A percentile compares a stretch with the other conserved stretches of the same genome.
Evolutionary conservation across 768 basidiomycete species (phyloP).

Genomic region (Xerocomellus intermedius): DNA sequence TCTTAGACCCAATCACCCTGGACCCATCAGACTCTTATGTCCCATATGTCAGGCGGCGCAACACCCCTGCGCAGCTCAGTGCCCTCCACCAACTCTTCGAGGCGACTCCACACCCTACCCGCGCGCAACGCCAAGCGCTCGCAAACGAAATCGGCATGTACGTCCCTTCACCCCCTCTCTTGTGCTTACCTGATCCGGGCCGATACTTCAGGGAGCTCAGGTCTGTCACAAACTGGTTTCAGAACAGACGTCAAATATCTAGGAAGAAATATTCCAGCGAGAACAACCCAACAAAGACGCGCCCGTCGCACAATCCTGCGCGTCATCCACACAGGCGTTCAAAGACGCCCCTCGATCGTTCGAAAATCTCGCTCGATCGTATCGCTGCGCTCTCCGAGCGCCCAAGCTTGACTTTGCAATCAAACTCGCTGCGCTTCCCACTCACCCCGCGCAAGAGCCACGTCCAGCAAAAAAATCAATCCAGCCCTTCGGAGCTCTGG

Average conservation of each 20-base stretch:
- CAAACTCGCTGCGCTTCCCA: conserved; percentile 9
- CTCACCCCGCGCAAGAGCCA: conserved; percentile 31
- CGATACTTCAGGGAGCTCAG: conserved; percentile 52
- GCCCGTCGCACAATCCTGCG: conserved; percentile 1
- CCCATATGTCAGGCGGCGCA: conserved; percentile 32
- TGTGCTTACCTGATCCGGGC: conserved; percentile 5
- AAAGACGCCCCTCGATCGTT: conserved; percentile 21
- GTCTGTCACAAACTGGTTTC: conserved; percentile 79
- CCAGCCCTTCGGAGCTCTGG: conserved; percentile 28
- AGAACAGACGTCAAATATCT: conserved; percentile 68
- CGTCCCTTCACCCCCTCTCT: not conserved
- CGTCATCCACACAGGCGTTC: conserved; percentile 6
- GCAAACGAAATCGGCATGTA: conserved; percentile 41
- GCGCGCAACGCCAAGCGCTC: conserved; percentile 40
- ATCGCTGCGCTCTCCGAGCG: conserved; percentile 33
- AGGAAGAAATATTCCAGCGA: conserved; percentile 27
- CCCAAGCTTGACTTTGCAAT: conserved; percentile 16
- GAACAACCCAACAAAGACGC: conserved; percentile 17
- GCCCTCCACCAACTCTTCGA: conserved; percentile 38
- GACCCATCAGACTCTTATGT: conserved; percentile 13
- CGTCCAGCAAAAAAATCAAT: not conserved
- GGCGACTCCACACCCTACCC: conserved; percentile 39
- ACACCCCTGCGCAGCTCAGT: conserved; percentile 34
- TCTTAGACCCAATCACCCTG: not conserved
- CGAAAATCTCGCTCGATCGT: conserved; percentile 30